These are phyloP conservation scores for Nannochloris sp. DNA, from an alignment of 139 green algal species.

Conservation along the genomic window DNA sequence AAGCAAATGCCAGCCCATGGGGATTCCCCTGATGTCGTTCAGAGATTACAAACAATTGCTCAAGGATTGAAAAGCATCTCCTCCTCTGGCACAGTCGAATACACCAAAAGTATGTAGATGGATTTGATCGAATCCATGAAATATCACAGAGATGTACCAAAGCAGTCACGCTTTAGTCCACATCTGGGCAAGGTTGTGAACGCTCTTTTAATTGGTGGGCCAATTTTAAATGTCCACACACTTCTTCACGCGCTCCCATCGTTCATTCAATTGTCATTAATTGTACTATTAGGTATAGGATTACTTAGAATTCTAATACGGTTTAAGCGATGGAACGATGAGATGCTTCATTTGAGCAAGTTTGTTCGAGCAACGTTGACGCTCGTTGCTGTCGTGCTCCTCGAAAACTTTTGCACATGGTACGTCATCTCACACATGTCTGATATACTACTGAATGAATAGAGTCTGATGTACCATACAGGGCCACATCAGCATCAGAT, in stretches of 20 bases:
- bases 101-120: neutral
- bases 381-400: conserved; percentile 43
- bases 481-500: conserved; percentile 57
- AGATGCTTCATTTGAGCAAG: conserved; percentile 28
- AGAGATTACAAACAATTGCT: too few species aligned
- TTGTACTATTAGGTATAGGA: conserved; percentile 20
- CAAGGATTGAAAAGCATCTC: too few species aligned
- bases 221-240: neutral
- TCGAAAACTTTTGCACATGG: conserved; percentile 58
- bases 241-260: neutral
- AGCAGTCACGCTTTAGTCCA: neutral
- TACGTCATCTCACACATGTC: neutral
- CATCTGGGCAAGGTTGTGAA: neutral
- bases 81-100: too few species aligned
- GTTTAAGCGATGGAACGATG: conserved; percentile 55
- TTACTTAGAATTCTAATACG: conserved; percentile 29
- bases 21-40: too few species aligned
- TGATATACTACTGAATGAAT: neutral
- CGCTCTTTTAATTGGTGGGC: conserved; percentile 2
- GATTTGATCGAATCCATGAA: conserved; percentile 3
- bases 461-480: conserved; percentile 15
- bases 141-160: neutral
- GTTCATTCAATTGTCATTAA: conserved; percentile 2
- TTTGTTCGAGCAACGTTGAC: conserved; percentile 43
- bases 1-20: too few species aligned